Evolutionary conservation across 495 filamentous ascomycete genomes (phyloP), one percentile per base, ranked within the genome.

Genomic region (Xylaria intraflava): DNA sequence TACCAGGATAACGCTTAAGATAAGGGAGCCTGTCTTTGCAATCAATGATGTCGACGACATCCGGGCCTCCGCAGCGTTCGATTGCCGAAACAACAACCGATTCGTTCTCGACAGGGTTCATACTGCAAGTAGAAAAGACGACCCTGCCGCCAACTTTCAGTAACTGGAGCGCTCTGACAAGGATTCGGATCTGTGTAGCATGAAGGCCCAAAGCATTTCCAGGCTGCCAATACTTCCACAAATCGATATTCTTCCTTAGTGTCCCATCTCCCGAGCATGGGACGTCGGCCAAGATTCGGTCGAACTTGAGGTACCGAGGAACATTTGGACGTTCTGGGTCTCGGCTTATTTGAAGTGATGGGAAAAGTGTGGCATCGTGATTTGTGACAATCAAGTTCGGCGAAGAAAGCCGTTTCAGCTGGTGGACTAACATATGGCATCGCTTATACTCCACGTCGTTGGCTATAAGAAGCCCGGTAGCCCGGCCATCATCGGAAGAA

Each of bases 91-190:
- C 70, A 51, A 98, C 71, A 19, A 97, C 90, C n/a, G 94, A 87
- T 73, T 98, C 93, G 64, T 98, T 95, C 68, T 98, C 93, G 20
- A 97, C 78, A 0, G 93, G 92, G 69, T 96, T 98, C 86, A 98
- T 87, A 68, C 89, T 94, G 75, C 93, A 98, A 14, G 93, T 97
- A 6, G 91, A 96, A 72, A 97, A 98, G 24, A 97, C 90, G 8
- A 96, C 85, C 42, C 89, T 81, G 53, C 93, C 93, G 29, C 93
- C 93, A 38, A 88, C 86, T 71, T 96, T 97, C 19, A 97, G 77
- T 88, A 98, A 91, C 72, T 98, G 94, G 44, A 98, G 74, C 17
- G 90, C 90, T 49, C 94, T 87, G 46, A 95, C 85, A 46, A 97
- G 76, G 62, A 98, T 98, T 7, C 92, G 80, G 29, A 86, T 78